Percentiles rank a stretch among this genome's conserved stretches.
These are phyloP conservation scores for Neocucurbitaria cava DNA, from an alignment of 2,329 filamentous ascomycete species.

Conservation along the genomic window DNA sequence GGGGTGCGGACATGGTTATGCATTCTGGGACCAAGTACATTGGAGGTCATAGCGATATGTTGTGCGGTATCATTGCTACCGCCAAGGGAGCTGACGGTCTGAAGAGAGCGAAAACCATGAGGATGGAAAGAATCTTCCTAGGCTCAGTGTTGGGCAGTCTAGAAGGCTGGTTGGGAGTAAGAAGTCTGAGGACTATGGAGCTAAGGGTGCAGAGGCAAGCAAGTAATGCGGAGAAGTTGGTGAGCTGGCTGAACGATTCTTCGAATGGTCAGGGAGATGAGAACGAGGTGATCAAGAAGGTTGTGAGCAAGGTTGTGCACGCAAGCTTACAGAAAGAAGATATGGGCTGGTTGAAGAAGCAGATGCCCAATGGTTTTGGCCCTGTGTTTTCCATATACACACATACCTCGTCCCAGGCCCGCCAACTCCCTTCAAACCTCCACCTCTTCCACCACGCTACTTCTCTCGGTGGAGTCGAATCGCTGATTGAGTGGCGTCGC, in stretches of 20 bases:
- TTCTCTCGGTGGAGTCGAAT: conserved; percentile 91
- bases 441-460: conserved; percentile 92
- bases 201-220: conserved; percentile 81
- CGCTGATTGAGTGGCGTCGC: conserved; percentile 92
- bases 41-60: conserved; percentile 91
- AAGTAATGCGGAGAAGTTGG: conserved; percentile 71
- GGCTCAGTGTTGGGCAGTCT: conserved; percentile 87
- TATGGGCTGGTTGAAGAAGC: conserved; percentile 72
- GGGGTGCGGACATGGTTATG: conserved; percentile 86
- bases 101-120: conserved; percentile 58
- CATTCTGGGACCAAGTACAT: conserved; percentile 96
- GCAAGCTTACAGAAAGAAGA: conserved; percentile 78
- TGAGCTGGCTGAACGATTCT: conserved; percentile 71
- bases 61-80: conserved; percentile 82
- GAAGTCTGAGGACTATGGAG: conserved; percentile 85
- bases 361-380: conserved; percentile 92
- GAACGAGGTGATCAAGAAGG: conserved; percentile 55
- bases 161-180: conserved; percentile 90
- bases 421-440: conserved; percentile 76
- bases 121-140: conserved; percentile 74
- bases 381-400: conserved; percentile 83
- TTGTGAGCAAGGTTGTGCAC: conserved; percentile 72
- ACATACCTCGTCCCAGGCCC: conserved; percentile 67
- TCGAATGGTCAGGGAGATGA: conserved; percentile 51
- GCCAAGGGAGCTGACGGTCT: conserved; percentile 47